Evolutionary conservation across 768 basidiomycete species (phyloP), one percentile per base, ranked within the genome.

Genomic region (Gloeophyllum trabeum): DNA sequence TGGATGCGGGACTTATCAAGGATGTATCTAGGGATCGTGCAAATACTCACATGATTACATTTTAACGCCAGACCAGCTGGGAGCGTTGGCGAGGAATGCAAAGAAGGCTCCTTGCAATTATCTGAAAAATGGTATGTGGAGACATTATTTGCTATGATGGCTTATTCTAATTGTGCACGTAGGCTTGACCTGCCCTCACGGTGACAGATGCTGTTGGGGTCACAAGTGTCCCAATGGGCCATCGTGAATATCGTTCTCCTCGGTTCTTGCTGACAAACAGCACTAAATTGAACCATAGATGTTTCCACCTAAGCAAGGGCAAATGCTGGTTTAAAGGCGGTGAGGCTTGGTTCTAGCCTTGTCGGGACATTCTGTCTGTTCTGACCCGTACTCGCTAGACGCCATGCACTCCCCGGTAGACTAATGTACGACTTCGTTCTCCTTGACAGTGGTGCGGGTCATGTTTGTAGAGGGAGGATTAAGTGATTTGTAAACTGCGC

Each of bases 271-370:
- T 23, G 4, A 28, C 20, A 44, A n/a, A 26, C 25, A 13, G 14
- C 28, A 32, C 28, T 32, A 32, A 10, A 12, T 10, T n/a, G n/a
- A n/a, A n/a, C n/a, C n/a, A n/a, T 19, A 19, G 41, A n/a, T 63
- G 59, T 47, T 73, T 71, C 53, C 81, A 82, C 57, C 62, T 81
- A 23, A 75, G 73, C 61, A 84, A 81, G 54, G 84, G 85, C 34
- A 87, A 81, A 61, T 89, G 86, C 55, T 87, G 86, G 83, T 89
- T 89, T 61, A 87, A 88, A 71, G 84, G 80, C 50, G 60, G 71
- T 72, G 43, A 52, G 72, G 61, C 6, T 16, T 32, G 10, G 10
- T 16, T n/a, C n/a, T n/a, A n/a, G n/a, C 28, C 28, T 32, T 16
- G 10, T 32, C 28, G 16, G 10, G 28, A 10, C 16, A 32, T 32